Evolutionary conservation across 352 stramenopile genomes (phyloP), one percentile per base, ranked within the genome.

Genomic region (Pythium folliculosum): DNA sequence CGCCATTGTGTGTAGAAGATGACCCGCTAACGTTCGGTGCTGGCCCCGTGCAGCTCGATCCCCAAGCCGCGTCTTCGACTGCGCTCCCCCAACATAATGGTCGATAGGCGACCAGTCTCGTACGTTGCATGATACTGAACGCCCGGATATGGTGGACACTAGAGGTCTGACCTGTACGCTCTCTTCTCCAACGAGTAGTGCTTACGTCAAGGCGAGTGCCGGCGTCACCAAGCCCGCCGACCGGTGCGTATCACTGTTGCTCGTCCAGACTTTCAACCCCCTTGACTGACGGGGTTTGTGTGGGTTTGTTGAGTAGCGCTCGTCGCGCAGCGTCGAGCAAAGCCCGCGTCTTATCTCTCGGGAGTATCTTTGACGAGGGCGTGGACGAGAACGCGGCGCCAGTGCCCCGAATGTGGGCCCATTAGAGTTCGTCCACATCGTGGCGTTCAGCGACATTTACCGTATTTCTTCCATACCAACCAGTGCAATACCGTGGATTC

Each of bases 291-390:
- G 4, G 35, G 1, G 8, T 14, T 40, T 40, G 35, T 40, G 35
- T 40, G 8, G 32, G 9, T 37, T 27, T 52, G 16, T 38, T 44
- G 21, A 0, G 10, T 17, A 70, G 54, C 1, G n/a, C 47, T 40
- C 49, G 14, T 17, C 49, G 43, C 23, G 48, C 27, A 27, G 9
- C 56, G 19, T 50, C n/a, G 8, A 30, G 8, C 19, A 73, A 69
- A 23, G 32, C 51, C 0, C 69, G 63, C 14, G 35, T 75, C 5
- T 27, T 75, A 0, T 75, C 69, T 0, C 63, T 75, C 0, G 69
- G 63, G 3, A 62, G 61, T 35, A 75, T 75, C 12, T 75, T 75
- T 35, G 69, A 71, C 25, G 69, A 70, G 2, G 35, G 16, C 14
- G 56, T 63, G 0, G 22, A 59, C 19, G 69, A 75, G 58, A 68